phyloP scores from a whole-genome alignment of 257 asterid genomes.

The Pogostemon cablin region DNA sequence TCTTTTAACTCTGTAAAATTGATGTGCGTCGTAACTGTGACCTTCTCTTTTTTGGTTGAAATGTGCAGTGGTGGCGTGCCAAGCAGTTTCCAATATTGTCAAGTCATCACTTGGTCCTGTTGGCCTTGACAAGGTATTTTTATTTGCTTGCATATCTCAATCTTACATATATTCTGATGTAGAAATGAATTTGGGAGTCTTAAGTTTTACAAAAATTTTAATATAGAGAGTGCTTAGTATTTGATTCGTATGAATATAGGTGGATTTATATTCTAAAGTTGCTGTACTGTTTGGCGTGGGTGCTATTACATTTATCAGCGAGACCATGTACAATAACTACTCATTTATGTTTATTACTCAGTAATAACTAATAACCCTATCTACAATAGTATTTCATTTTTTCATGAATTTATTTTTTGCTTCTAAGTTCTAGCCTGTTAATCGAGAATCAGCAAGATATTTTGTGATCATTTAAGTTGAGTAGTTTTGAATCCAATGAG shows the following conservation, averaged over 20 bases:
- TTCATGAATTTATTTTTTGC: not conserved
- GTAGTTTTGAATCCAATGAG: slow-evolving; percentile 7
- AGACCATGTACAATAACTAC: not conserved
- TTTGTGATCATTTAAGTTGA: slow-evolving; percentile 24
- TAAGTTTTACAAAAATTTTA: not conserved
- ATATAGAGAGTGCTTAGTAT: not conserved
- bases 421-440: slow-evolving; percentile 4
- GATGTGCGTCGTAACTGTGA: not conserved
- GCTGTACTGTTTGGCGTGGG: not conserved
- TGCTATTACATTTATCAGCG: slow-evolving; percentile 2
- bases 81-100: slow-evolving; percentile 87
- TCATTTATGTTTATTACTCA: not conserved
- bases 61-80: slow-evolving; percentile 82
- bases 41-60: not conserved
- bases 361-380: not conserved
- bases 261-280: slow-evolving; percentile 23
- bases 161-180: not conserved
- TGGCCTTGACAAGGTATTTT: slow-evolving; percentile 90
- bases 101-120: slow-evolving; percentile 97
- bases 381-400: slow-evolving; percentile 1
- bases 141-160: not conserved
- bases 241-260: slow-evolving; percentile 10
- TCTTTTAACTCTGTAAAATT: not conserved
- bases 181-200: not conserved
- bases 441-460: slow-evolving; percentile 16